Conservation (phyloP, 2,329 filamentous ascomycete species). For the Raffaelea ambrosiae region DNA sequence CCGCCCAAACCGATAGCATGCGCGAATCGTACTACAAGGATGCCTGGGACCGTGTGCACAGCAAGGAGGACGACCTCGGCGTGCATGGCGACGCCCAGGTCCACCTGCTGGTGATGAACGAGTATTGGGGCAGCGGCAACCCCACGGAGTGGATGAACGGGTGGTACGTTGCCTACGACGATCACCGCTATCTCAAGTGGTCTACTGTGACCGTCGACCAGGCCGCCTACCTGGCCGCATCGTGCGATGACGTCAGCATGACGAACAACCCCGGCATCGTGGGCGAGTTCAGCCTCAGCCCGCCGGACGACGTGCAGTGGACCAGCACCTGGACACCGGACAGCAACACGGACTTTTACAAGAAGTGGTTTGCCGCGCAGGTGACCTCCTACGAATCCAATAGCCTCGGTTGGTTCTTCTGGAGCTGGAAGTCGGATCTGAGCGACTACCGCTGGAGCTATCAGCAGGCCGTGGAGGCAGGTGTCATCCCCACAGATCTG, state of each 20-base stretch:
- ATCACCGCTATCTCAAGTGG: constrained; percentile 53
- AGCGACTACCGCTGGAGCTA: constrained; percentile 30
- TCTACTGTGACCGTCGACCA: constrained; percentile 27
- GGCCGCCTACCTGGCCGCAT: constrained; percentile 38
- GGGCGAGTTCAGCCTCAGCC: constrained; percentile 49
- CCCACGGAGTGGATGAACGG: constrained; percentile 35
- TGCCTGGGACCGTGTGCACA: constrained; percentile 37
- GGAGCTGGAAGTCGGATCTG: constrained; percentile 42
- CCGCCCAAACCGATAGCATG: constrained; percentile 19
- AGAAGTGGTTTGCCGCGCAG: constrained; percentile 34
- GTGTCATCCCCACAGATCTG: constrained; percentile 8
- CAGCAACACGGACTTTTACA: constrained; percentile 41
- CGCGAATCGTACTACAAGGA: constrained; percentile 37
- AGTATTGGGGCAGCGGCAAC: constrained; percentile 47
- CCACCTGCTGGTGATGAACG: constrained; percentile 43
- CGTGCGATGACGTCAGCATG: constrained; percentile 38
- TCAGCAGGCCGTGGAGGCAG: constrained; percentile 9
- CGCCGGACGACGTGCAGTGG: constrained; percentile 38
- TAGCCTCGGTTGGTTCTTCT: constrained; percentile 40
- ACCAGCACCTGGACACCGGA: constrained; percentile 32
- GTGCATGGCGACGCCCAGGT: constrained; percentile 33
- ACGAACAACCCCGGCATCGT: constrained; percentile 39
- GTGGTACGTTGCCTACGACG: constrained; percentile 42
- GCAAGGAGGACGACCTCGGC: constrained; percentile 34
- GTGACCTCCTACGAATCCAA: constrained; percentile 32